Evolutionary conservation across 148 eudicot genomes (phyloP).

Genomic region (Polygonum aviculare): DNA sequence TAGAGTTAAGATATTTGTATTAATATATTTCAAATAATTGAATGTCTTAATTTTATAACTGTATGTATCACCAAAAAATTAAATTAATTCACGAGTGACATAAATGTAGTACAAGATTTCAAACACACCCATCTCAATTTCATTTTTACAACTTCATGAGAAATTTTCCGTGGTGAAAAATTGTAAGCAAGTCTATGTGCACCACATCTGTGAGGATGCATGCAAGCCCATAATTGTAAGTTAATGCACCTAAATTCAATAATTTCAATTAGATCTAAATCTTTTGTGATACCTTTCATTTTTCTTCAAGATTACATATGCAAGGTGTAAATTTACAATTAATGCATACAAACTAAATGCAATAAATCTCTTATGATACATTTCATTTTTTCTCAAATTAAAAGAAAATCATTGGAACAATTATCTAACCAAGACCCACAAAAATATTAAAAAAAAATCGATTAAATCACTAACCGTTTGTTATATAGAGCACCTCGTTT

Average conservation of each 20-base stretch:
- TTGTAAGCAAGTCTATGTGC: background rate
- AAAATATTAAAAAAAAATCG: slow-evolving; percentile 14
- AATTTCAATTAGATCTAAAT: background rate
- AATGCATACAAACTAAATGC: background rate
- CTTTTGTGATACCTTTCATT: background rate
- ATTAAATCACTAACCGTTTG: slow-evolving; percentile 25
- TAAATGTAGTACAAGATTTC: no score
- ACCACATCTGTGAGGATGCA: background rate
- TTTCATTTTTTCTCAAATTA: background rate
- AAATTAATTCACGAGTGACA: no score
- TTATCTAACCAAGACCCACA: background rate
- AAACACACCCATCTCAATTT: background rate
- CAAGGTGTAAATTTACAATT: background rate
- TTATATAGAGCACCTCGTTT: background rate
- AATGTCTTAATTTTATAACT: background rate
- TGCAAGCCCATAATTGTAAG: no score
- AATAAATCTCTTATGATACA: background rate
- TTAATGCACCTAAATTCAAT: no score
- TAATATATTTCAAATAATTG: no score
- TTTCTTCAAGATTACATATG: background rate
- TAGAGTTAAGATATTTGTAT: no score
- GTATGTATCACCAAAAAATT: no score
- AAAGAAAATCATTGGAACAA: background rate
- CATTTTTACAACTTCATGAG: no score
- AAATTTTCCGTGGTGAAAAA: no score